Evolutionary conservation across 805 yeast genomes (phyloP).

Genomic region (Saccharomycopsis fibuligera): DNA sequence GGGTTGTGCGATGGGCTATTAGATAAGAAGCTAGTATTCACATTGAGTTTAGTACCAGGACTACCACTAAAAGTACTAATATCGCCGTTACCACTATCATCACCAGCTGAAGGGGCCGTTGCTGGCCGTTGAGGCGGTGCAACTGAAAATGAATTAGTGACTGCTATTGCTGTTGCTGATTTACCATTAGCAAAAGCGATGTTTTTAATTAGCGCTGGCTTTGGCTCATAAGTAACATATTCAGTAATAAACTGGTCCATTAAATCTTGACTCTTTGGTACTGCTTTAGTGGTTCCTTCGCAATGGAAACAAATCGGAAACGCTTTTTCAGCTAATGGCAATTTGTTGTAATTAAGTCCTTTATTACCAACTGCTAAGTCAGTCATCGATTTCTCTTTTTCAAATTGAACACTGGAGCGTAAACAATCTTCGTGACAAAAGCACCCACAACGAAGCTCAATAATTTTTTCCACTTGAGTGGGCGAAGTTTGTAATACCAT

Average conservation of each 20-base stretch:
- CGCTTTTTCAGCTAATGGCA: slow-evolving; percentile 11
- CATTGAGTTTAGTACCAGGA: slow-evolving; percentile 1
- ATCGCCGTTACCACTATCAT: too few relatives aligned
- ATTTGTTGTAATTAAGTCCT: slow-evolving; percentile 1
- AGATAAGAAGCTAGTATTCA: slow-evolving; percentile 8
- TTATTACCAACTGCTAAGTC: neutral
- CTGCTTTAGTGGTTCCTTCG: slow-evolving; percentile 8
- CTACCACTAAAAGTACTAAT: too few relatives aligned
- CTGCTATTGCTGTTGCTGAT: neutral
- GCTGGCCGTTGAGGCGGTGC: slow-evolving; percentile 2
- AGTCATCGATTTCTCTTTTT: slow-evolving; percentile 16
- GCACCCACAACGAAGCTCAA: slow-evolving; percentile 19
- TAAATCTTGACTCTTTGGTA: slow-evolving; percentile 13
- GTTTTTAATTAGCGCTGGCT: slow-evolving; percentile 5
- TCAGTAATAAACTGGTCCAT: slow-evolving; percentile 15
- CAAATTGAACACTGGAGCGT: slow-evolving; percentile 9
- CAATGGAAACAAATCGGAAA: slow-evolving; percentile 20
- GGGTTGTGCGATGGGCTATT: slow-evolving; percentile 13
- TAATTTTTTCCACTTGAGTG: slow-evolving; percentile 12
- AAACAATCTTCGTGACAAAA: slow-evolving; percentile 20
- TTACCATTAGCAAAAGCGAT: neutral
- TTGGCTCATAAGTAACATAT: slow-evolving; percentile 17
- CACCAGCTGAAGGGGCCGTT: neutral
- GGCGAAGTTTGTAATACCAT: slow-evolving; percentile 11
- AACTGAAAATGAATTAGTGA: too few relatives aligned